Evolutionary conservation across 2,329 filamentous ascomycete species (phyloP), one percentile per base, ranked within the genome.

Genomic region (Xylariaceae sp.): DNA sequence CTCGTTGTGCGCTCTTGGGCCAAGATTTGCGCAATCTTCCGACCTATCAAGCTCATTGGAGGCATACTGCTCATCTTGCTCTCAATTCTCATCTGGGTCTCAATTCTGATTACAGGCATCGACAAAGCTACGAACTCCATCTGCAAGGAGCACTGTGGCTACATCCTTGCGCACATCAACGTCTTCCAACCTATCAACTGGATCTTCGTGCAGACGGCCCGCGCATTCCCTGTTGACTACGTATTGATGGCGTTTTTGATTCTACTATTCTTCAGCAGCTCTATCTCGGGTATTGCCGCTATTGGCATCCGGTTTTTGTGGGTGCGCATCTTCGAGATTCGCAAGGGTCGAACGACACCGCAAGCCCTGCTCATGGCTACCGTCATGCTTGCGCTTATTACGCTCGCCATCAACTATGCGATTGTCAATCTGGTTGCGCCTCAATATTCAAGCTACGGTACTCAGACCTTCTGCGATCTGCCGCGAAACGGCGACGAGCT

Each of bases 101-200:
- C 90, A 10, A 97, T 99, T 91, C 82, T 97, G 66, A 89, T 97
- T 71, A 97, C 93, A 0, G 89, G 87, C 66, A 92, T 97, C 70
- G 94, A 99, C 82, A 97, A 97, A 78, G 90, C 92, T 42, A 92
- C 89, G 74, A 97, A 97, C 77, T 97, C 92, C 2, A 78, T 95
- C 63, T 99, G 94, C 82, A 93, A 94, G 73, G 80, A 86, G 60
- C 87, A 85, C 67, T 99, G 94, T 72, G 94, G 94, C 63, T 99
- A 97, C 75, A 89, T 97, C 53, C 82, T 99, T 3, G 91, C 87
- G 49, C 82, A 80, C 70, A 89, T 95, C 73, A 91, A 95, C 73
- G 86, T 97, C 67, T 96, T 97, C 79, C 94, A 99, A 73, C 94
- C 94, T 1, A 80, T 97, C 71, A 97, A 99, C 77, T 96, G 88